A percentile compares a stretch with the other conserved stretches of the same genome.
phyloP scores from a whole-genome alignment of 176 grass and related monocot species.

The Saccharum spontaneum region DNA sequence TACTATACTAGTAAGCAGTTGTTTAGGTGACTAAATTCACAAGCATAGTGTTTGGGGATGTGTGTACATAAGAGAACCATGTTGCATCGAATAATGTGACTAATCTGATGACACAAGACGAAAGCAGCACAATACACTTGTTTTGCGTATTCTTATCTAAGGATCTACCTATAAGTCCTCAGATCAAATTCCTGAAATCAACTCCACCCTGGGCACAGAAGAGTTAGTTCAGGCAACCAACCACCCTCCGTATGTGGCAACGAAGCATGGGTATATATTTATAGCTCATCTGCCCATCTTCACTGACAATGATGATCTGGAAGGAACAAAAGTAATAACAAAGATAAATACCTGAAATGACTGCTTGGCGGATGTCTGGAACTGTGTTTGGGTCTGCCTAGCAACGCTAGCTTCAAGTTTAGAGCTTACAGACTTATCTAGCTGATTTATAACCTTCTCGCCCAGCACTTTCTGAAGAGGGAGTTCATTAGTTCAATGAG shows the following conservation, averaged over 20 bases:
- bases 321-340: background rate
- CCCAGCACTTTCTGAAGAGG: constrained; percentile 71
- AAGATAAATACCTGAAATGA: constrained; percentile 67
- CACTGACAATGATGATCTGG: constrained; percentile 13
- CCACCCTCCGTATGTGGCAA: background rate
- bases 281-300: background rate
- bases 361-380: constrained; percentile 79
- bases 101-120: background rate
- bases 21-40: background rate
- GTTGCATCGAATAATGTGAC: background rate
- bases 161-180: background rate
- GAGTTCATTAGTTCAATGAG: background rate
- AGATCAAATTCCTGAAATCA: background rate
- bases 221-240: constrained; percentile 4
- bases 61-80: too few relatives aligned
- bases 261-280: background rate
- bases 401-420: constrained; percentile 78
- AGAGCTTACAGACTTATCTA: constrained; percentile 75
- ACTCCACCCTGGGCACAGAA: background rate
- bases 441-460: constrained; percentile 82
- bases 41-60: background rate
- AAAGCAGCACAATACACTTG: background rate
- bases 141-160: too few relatives aligned
- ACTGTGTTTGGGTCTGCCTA: constrained; percentile 89
- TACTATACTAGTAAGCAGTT: background rate